Percentiles rank a stretch among this genome's conserved stretches.
Evolutionary conservation across 768 basidiomycete genomes (phyloP).

Genomic region (Amylocystis lapponica): DNA sequence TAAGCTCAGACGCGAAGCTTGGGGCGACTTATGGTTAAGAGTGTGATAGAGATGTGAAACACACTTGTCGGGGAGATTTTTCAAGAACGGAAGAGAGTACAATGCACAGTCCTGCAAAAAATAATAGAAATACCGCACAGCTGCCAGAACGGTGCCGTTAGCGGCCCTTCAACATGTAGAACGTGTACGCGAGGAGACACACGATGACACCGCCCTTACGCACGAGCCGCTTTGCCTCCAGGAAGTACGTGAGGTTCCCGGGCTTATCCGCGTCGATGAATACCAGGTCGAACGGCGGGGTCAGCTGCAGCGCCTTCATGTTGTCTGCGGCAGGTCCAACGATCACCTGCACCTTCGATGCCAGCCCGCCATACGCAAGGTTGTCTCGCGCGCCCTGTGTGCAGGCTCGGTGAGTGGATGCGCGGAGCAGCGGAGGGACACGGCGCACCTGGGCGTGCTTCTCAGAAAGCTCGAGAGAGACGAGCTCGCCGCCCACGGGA

Average conservation of each 20-base stretch:
- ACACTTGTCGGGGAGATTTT: not conserved
- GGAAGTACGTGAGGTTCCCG: conserved; percentile 49
- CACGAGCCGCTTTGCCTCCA: conserved; percentile 53
- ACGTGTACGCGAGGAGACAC: too few relatives aligned
- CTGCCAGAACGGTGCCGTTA: too few relatives aligned
- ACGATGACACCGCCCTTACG: conserved; percentile 59
- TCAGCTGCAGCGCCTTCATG: conserved; percentile 40
- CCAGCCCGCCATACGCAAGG: conserved; percentile 47
- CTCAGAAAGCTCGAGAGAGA: conserved; percentile 40
- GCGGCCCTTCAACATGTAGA: too few relatives aligned
- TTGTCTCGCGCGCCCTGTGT: conserved; percentile 53
- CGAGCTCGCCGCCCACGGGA: conserved; percentile 44
- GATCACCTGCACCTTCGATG: conserved; percentile 42
- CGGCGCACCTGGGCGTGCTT: conserved; percentile 39
- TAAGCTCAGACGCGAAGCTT: conserved; percentile 27
- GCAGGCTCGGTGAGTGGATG: not conserved
- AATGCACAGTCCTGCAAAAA: conserved; percentile 10
- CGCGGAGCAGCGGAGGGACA: not conserved
- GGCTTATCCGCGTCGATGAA: conserved; percentile 74
- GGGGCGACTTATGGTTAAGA: conserved; percentile 11
- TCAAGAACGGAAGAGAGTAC: not conserved
- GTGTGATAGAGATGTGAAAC: not conserved
- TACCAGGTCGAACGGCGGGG: conserved; percentile 52
- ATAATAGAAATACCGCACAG: conserved; percentile 2
- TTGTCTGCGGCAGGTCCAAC: conserved; percentile 48